Conservation (phyloP, 2,329 filamentous ascomycete genomes). For the Fusarium vanettenii region DNA sequence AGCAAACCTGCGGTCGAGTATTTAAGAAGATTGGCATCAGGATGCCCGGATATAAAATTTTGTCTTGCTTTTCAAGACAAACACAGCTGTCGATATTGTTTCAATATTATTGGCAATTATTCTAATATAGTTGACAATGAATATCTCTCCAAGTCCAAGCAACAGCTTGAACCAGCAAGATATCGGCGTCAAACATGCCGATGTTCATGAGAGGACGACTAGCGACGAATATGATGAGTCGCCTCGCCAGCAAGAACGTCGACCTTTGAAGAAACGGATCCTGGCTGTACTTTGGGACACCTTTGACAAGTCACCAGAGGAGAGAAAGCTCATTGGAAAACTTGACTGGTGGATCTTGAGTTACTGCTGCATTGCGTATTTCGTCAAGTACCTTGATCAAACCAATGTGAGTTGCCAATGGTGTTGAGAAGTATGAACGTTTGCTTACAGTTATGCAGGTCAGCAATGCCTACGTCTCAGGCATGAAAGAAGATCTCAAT, state of each 20-base stretch:
- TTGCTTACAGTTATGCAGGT: conserved; percentile 1
- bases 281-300: conserved; percentile 47
- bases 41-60: background rate
- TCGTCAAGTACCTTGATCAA: conserved; percentile 51
- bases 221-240: background rate
- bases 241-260: background rate
- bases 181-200: background rate
- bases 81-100: background rate
- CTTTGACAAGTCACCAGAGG: conserved; percentile 48
- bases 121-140: background rate
- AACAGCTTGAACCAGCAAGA: background rate
- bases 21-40: background rate
- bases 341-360: conserved; percentile 50
- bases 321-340: conserved; percentile 48
- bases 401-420: conserved; percentile 38
- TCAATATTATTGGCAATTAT: background rate
- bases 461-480: conserved; percentile 53
- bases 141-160: background rate
- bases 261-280: conserved; percentile 30
- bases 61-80: background rate
- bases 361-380: conserved; percentile 51
- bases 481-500: conserved; percentile 62
- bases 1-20: background rate
- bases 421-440: background rate
- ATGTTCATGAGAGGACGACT: background rate